Percentiles rank a stretch among this genome's conserved stretches.
Evolutionary conservation across 148 eudicot genomes (phyloP).

Genomic region (Rhododendron molle): DNA sequence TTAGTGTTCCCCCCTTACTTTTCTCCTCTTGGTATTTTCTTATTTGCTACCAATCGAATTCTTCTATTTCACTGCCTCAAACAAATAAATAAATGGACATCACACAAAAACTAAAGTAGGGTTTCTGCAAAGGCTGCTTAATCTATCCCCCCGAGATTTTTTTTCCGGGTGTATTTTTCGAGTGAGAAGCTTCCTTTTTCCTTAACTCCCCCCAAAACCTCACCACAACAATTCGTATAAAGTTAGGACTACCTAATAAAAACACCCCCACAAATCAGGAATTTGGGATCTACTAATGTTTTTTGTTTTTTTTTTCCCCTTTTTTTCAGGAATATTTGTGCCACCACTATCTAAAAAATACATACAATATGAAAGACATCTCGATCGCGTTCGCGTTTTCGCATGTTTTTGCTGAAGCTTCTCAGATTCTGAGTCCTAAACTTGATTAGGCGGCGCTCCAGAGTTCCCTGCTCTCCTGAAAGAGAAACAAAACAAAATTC

Average conservation of each 20-base stretch:
- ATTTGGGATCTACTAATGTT: slow-evolving; percentile 10
- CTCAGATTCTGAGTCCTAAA: slow-evolving; percentile 12
- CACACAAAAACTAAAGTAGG: slow-evolving; percentile 5
- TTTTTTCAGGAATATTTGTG: background rate
- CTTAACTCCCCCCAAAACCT: slow-evolving; percentile 5
- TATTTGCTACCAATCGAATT: slow-evolving; percentile 2
- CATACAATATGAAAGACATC: slow-evolving; percentile 18
- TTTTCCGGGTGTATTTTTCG: slow-evolving; percentile 12
- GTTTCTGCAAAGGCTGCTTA: slow-evolving; percentile 17
- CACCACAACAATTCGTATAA: slow-evolving; percentile 9
- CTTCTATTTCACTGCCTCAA: background rate
- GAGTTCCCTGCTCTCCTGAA: slow-evolving; percentile 61
- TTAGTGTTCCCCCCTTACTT: background rate
- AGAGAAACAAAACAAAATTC: background rate
- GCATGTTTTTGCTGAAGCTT: background rate
- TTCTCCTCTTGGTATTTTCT: slow-evolving; percentile 4
- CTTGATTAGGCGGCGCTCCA: slow-evolving; percentile 41
- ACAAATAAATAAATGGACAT: background rate
- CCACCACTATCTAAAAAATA: slow-evolving; percentile 5
- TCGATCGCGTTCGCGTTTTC: background rate
- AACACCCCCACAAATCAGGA: slow-evolving; percentile 8
- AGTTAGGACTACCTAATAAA: slow-evolving; percentile 5
- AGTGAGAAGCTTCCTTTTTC: slow-evolving; percentile 22
- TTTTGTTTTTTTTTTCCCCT: background rate
- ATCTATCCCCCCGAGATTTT: slow-evolving; percentile 12